These are phyloP conservation scores for Nyssa sinensis DNA, from an alignment of 148 eudicot genomes.

Conservation along the genomic window DNA sequence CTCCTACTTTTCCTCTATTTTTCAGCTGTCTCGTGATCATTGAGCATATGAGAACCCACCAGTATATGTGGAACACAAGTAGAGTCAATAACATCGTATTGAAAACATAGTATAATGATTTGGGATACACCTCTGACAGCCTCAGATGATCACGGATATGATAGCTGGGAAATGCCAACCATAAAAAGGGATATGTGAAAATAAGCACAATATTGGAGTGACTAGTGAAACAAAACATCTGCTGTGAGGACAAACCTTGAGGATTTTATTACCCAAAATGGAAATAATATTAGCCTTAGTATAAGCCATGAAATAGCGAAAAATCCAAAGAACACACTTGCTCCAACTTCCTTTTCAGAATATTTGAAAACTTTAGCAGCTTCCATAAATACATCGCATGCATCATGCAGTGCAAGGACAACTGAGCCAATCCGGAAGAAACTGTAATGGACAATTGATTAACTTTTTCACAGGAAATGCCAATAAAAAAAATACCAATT, in stretches of 20 bases:
- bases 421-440: constrained; percentile 83
- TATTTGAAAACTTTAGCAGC: constrained; percentile 93
- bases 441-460: constrained; percentile 30
- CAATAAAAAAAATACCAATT: no score
- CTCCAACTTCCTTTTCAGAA: constrained; percentile 85
- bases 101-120: constrained; percentile 61
- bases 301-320: constrained; percentile 94
- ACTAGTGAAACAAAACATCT: not conserved
- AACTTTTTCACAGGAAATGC: not conserved
- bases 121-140: constrained; percentile 49
- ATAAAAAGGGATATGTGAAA: constrained; percentile 3
- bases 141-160: constrained; percentile 45
- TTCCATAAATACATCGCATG: constrained; percentile 90
- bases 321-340: constrained; percentile 75
- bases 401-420: constrained; percentile 91
- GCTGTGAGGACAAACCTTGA: constrained; percentile 55
- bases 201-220: not conserved
- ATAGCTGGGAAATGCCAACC: constrained; percentile 45
- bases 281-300: constrained; percentile 78
- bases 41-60: constrained; percentile 90
- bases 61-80: constrained; percentile 91
- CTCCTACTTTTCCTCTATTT: constrained; percentile 94
- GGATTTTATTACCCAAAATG: constrained; percentile 80
- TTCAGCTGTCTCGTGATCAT: constrained; percentile 83
- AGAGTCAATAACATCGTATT: constrained; percentile 80